A percentile compares a stretch with the other conserved stretches of the same genome.
Evolutionary conservation across 192 early-diverging fungal genomes (phyloP).

Genomic region (Backusella parvicylindrica): DNA sequence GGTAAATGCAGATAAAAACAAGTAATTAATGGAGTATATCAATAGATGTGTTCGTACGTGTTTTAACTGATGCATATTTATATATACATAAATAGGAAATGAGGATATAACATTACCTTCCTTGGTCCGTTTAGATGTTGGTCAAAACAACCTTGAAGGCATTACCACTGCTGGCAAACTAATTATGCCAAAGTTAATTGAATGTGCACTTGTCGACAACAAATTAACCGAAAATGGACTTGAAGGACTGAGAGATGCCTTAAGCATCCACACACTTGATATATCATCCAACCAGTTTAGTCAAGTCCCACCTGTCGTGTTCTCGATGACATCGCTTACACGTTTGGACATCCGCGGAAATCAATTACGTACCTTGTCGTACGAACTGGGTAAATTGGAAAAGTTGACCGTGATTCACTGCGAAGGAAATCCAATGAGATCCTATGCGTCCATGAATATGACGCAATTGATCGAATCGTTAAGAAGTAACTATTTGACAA

Average conservation of each 20-base stretch:
- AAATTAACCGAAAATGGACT: slow-evolving; percentile 26
- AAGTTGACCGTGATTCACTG: slow-evolving; percentile 42
- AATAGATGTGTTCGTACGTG: no score
- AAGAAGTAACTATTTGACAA: neutral
- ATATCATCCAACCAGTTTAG: slow-evolving; percentile 41
- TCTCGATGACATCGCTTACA: slow-evolving; percentile 32
- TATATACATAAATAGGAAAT: neutral
- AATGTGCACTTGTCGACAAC: slow-evolving; percentile 41
- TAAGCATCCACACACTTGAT: slow-evolving; percentile 40
- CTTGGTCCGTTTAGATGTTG: slow-evolving; percentile 16
- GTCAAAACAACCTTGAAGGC: slow-evolving; percentile 33
- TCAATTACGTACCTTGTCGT: slow-evolving; percentile 37
- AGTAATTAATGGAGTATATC: no score
- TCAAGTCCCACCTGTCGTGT: slow-evolving; percentile 38
- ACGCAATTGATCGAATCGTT: slow-evolving; percentile 41
- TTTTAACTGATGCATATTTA: neutral
- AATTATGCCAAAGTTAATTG: slow-evolving; percentile 41
- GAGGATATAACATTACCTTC: neutral
- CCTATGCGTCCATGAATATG: slow-evolving; percentile 37
- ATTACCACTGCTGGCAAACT: slow-evolving; percentile 7
- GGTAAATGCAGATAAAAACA: neutral
- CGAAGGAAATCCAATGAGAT: slow-evolving; percentile 49
- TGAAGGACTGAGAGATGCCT: slow-evolving; percentile 23
- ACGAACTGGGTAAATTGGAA: slow-evolving; percentile 41
- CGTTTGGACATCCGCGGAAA: slow-evolving; percentile 51